These are phyloP conservation scores for Pigoraptor vietnamica DNA, from an alignment of 78 protist genomes.

Conservation along the genomic window DNA sequence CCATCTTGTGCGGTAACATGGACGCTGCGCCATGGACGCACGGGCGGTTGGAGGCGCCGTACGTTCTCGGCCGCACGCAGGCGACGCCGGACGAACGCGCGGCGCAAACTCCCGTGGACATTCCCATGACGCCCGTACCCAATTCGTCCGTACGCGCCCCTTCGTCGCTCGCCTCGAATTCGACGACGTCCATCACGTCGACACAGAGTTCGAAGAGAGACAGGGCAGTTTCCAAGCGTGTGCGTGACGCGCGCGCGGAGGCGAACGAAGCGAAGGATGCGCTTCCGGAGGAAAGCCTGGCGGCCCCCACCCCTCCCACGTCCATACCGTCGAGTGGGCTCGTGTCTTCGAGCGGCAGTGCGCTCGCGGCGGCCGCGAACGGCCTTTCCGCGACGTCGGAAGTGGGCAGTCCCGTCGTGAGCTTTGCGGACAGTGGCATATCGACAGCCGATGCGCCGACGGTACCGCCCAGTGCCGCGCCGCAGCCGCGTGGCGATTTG, in stretches of 20 bases:
- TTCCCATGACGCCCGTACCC: background rate
- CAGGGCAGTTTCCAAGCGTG: background rate
- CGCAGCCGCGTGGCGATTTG: too few relatives aligned
- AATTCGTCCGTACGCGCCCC: background rate
- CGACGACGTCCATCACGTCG: background rate
- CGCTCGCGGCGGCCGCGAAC: too few relatives aligned
- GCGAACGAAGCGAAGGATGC: background rate
- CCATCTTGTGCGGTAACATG: background rate
- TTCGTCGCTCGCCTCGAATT: background rate
- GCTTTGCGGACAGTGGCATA: too few relatives aligned
- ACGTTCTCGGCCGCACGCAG: background rate
- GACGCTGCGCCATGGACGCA: background rate
- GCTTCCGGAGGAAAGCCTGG: background rate
- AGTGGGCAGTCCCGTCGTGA: too few relatives aligned
- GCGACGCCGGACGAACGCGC: background rate
- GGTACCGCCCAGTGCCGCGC: too few relatives aligned
- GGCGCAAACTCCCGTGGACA: background rate
- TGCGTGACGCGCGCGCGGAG: background rate
- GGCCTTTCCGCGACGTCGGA: too few relatives aligned
- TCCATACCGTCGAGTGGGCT: too few relatives aligned
- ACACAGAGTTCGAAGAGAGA: too few relatives aligned
- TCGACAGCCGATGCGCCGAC: too few relatives aligned
- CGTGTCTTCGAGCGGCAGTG: too few relatives aligned
- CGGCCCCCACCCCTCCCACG: too few relatives aligned
- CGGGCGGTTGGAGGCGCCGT: background rate